Conservation (phyloP, 371 early-diverging fungal species). For the Mucor mucedo region DNA sequence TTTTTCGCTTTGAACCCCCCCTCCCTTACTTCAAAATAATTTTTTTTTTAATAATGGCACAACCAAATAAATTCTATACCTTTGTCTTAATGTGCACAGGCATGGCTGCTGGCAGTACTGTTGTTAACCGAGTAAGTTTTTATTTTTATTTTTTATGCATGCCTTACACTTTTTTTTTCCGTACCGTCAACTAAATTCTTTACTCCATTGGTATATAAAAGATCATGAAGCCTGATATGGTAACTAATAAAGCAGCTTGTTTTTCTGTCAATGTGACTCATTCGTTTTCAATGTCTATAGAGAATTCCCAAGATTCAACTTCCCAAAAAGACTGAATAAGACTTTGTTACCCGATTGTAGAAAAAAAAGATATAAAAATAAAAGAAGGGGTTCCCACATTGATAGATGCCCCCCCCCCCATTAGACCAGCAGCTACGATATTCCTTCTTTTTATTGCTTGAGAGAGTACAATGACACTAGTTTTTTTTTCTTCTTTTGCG, state of each 20-base stretch:
- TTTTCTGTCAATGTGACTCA: not conserved
- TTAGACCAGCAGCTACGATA: too few species aligned
- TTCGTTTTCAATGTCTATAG: constrained; percentile 2
- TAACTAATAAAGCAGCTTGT: constrained; percentile 5
- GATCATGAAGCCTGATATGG: constrained; percentile 49
- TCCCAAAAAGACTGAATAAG: constrained; percentile 14
- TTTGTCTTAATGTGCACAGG: constrained; percentile 47
- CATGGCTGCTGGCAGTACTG: constrained; percentile 55
- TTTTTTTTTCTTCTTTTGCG: too few species aligned
- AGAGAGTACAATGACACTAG: too few species aligned
- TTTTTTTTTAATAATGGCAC: constrained; percentile 35
- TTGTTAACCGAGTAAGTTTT: constrained; percentile 44
- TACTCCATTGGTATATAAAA: not conserved
- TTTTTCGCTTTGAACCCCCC: too few species aligned
- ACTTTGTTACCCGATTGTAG: too few species aligned
- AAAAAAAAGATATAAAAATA: too few species aligned
- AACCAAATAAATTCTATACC: constrained; percentile 45
- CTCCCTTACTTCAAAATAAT: not conserved
- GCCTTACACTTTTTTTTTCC: not conserved
- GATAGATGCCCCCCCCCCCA: too few species aligned
- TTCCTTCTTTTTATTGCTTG: too few species aligned
- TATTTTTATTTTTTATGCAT: not conserved
- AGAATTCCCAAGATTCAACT: constrained; percentile 26
- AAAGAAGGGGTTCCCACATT: too few species aligned
- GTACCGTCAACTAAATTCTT: not conserved